phyloP scores from a whole-genome alignment of 352 stramenopile genomes.

The Phytophthora boehmeriae region DNA sequence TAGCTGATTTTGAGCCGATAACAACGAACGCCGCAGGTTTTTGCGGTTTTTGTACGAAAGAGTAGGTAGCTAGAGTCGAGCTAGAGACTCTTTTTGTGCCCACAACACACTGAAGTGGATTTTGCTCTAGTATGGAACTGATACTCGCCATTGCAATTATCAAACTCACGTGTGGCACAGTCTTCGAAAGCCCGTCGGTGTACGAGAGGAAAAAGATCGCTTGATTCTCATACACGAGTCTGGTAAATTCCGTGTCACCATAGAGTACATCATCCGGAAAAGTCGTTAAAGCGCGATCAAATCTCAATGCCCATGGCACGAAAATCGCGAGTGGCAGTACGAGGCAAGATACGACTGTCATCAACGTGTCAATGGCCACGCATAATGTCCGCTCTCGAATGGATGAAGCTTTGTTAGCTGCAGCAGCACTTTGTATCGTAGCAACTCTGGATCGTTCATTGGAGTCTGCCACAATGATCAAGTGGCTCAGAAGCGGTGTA shows the following conservation, averaged over 20 bases:
- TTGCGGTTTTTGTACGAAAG: too few relatives aligned
- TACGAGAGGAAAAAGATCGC: conserved; percentile 30
- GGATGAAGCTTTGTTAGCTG: not conserved
- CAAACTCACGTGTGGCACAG: conserved; percentile 38
- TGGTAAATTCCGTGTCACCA: conserved; percentile 40
- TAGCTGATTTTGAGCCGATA: too few relatives aligned
- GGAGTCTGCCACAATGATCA: not conserved
- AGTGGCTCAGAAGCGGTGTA: not conserved
- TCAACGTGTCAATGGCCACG: conserved; percentile 8
- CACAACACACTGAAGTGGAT: not conserved
- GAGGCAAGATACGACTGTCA: not conserved
- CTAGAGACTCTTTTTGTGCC: not conserved
- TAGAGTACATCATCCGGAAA: conserved; percentile 38
- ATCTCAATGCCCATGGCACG: conserved; percentile 18
- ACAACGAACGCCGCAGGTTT: too few relatives aligned
- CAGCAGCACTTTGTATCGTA: not conserved
- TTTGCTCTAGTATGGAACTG: conserved; percentile 27
- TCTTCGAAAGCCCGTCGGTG: conserved; percentile 22
- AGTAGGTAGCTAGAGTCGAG: too few relatives aligned
- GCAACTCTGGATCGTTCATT: not conserved
- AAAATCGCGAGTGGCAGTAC: conserved; percentile 8
- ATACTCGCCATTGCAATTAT: conserved; percentile 26
- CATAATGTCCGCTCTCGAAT: conserved; percentile 23
- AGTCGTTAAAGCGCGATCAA: conserved; percentile 21
- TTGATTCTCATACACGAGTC: conserved; percentile 48